These are phyloP conservation scores for Alternaria gansuensis DNA, from an alignment of 2,329 filamentous ascomycete genomes.

Conservation along the genomic window DNA sequence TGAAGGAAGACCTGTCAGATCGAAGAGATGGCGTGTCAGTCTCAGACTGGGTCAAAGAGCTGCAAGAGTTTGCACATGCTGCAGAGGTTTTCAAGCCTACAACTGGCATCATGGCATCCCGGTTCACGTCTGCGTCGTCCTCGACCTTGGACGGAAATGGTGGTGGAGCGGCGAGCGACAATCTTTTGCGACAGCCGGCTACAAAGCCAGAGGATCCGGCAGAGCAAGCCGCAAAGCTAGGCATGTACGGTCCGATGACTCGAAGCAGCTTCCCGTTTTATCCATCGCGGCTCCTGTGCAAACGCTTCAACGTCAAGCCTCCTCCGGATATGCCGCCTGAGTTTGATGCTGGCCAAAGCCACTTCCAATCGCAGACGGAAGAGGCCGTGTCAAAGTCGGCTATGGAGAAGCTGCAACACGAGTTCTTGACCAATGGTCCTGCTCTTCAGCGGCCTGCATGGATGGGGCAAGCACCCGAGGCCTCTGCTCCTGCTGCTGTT, in stretches of 20 bases:
- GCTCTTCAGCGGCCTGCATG: slow-evolving; percentile 43
- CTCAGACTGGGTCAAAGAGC: slow-evolving; percentile 81
- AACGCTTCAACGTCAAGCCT: slow-evolving; percentile 87
- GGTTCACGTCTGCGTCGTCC: slow-evolving; percentile 74
- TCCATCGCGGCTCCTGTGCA: slow-evolving; percentile 87
- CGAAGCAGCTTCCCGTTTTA: slow-evolving; percentile 75
- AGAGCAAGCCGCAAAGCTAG: slow-evolving; percentile 84
- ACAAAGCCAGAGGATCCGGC: slow-evolving; percentile 76
- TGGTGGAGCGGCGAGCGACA: slow-evolving; percentile 41
- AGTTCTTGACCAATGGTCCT: slow-evolving; percentile 41
- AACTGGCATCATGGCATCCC: slow-evolving; percentile 88
- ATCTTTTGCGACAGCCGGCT: slow-evolving; percentile 58
- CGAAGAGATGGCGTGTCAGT: slow-evolving; percentile 61
- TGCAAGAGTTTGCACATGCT: slow-evolving; percentile 78
- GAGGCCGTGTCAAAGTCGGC: slow-evolving; percentile 64
- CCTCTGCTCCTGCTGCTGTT: slow-evolving; percentile 1
- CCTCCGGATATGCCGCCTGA: slow-evolving; percentile 70
- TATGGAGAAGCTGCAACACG: slow-evolving; percentile 55
- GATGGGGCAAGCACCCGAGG: slow-evolving; percentile 30
- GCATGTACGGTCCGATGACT: slow-evolving; percentile 93
- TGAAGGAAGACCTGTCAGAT: slow-evolving; percentile 65
- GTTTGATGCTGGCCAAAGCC: slow-evolving; percentile 48
- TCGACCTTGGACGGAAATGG: slow-evolving; percentile 41
- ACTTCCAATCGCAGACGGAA: slow-evolving; percentile 38
- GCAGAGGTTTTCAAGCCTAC: slow-evolving; percentile 89